These are phyloP conservation scores for Carex cristatella DNA, from an alignment of 176 grass and related monocot genomes.

Conservation along the genomic window DNA sequence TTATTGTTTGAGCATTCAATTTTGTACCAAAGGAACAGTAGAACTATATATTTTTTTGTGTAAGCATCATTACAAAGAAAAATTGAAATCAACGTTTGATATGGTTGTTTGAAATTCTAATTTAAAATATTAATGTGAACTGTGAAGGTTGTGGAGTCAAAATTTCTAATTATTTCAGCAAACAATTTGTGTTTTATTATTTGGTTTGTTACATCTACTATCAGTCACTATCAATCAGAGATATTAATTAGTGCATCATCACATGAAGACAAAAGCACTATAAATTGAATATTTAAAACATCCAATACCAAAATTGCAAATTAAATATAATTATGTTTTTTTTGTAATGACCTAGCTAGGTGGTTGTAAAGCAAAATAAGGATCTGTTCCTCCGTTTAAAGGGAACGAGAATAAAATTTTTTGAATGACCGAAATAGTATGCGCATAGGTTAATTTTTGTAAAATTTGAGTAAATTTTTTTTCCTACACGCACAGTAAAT, in stretches of 20 bases:
- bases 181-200: not conserved
- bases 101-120: not conserved
- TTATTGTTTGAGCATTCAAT: not conserved
- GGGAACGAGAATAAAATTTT: too few species aligned
- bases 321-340: not conserved
- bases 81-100: not conserved
- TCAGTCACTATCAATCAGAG: not conserved
- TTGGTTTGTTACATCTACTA: not conserved
- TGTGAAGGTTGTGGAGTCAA: not conserved
- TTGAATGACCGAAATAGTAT: too few species aligned
- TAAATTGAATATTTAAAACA: not conserved
- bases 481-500: too few species aligned
- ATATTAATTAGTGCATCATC: not conserved
- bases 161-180: not conserved
- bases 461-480: too few species aligned
- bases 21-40: not conserved
- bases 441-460: too few species aligned
- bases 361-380: not conserved
- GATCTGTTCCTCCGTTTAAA: too few species aligned
- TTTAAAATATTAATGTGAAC: not conserved
- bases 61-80: not conserved
- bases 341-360: not conserved
- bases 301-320: not conserved
- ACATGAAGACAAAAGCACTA: not conserved
- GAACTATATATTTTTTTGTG: not conserved